Evolutionary conservation across 78 protist species (phyloP).

Genomic region (Mantamonas sphyraenae): DNA sequence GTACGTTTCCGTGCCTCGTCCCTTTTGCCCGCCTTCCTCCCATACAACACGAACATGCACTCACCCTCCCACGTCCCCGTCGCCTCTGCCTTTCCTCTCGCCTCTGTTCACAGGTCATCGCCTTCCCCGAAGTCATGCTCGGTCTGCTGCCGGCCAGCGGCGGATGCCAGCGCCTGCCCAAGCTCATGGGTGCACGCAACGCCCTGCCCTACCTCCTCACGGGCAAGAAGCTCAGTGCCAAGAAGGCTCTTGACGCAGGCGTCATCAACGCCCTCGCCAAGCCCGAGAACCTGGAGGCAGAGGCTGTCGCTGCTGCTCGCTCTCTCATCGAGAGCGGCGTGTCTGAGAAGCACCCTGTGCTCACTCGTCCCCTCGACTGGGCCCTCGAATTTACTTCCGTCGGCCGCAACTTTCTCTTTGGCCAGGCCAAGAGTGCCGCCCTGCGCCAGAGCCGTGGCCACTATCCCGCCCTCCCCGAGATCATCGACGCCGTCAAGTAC

Average conservation of each 20-base stretch:
- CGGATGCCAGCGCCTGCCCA: slow-evolving; percentile 53
- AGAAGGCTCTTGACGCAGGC: slow-evolving; percentile 36
- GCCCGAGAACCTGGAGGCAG: slow-evolving; percentile 7
- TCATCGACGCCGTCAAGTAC: slow-evolving; percentile 15
- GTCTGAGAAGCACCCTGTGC: background rate
- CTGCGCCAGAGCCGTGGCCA: slow-evolving; percentile 50
- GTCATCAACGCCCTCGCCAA: slow-evolving; percentile 31
- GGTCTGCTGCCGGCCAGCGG: slow-evolving; percentile 62
- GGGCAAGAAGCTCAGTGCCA: slow-evolving; percentile 34
- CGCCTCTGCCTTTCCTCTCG: too few species aligned
- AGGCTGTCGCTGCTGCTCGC: slow-evolving; percentile 20
- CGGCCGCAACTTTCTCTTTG: slow-evolving; percentile 33
- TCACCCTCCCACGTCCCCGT: too few species aligned
- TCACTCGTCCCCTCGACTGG: background rate
- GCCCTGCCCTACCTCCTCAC: slow-evolving; percentile 53
- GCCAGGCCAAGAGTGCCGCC: slow-evolving; percentile 20
- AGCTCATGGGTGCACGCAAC: slow-evolving; percentile 30
- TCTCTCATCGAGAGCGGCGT: background rate
- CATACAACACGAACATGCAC: too few species aligned
- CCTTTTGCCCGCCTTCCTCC: slow-evolving; percentile 5
- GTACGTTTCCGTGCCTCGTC: background rate
- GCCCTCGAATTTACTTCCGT: slow-evolving; percentile 7
- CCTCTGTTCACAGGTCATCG: too few species aligned
- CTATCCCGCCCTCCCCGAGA: slow-evolving; percentile 59
- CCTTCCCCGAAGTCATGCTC: slow-evolving; percentile 39